Conservation (phyloP, 2,329 filamentous ascomycete genomes). For the Fusarium globosum region DNA sequence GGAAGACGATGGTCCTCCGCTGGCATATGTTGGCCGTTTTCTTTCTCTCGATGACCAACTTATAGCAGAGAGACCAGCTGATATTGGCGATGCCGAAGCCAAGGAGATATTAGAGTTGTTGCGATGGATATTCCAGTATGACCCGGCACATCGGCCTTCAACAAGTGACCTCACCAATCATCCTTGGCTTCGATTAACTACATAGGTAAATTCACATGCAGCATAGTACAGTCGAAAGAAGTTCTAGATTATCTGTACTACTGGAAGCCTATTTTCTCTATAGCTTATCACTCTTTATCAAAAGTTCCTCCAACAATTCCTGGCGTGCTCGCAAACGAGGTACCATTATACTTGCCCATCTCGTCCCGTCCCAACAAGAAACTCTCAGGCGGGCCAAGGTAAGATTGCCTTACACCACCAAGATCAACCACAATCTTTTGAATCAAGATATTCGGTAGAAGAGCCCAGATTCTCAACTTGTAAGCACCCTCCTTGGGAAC, state of each 20-base stretch:
- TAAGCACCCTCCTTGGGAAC: constrained; percentile 58
- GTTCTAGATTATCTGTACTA: accelerated
- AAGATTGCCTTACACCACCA: constrained; percentile 65
- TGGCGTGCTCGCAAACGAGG: constrained; percentile 11
- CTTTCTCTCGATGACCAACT: not conserved
- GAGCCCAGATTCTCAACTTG: constrained; percentile 61
- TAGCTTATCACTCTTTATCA: not conserved
- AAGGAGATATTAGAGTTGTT: not conserved
- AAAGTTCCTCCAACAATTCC: constrained; percentile 8
- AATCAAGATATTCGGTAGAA: constrained; percentile 64
- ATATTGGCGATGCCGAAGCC: not conserved
- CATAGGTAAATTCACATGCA: accelerated
- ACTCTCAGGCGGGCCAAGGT: constrained; percentile 68
- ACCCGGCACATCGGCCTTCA: not conserved
- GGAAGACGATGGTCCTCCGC: not conserved
- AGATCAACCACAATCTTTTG: constrained; percentile 68
- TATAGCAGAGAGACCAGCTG: not conserved
- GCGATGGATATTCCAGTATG: not conserved
- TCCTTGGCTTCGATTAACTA: not conserved
- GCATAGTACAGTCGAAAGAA: accelerated
- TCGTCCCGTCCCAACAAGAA: constrained; percentile 49
- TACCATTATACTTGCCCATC: constrained; percentile 23
- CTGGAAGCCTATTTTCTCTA: accelerated
- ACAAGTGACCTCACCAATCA: not conserved
- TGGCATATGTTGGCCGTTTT: not conserved